Base-by-base conservation (phyloP, 108 stramenopile species). In the Cyclotella baltica region DNA sequence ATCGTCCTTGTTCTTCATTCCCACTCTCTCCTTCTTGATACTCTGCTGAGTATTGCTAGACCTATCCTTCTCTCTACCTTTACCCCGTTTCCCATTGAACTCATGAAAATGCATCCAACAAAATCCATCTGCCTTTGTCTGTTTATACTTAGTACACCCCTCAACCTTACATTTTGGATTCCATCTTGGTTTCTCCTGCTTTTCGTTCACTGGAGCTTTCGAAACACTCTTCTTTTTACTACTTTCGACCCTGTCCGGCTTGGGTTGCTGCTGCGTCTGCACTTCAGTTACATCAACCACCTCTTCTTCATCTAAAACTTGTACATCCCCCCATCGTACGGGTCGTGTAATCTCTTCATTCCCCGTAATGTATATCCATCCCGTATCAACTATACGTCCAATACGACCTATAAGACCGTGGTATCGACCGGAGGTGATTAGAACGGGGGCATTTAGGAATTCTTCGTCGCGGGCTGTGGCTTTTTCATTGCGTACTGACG, bases 341-440 rank as follows among this genome's bases (percentile, higher is more conserved):
- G 75, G 57, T 47, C 65, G 36, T 19, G 20, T 23, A 27, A 76
- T 68, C 31, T 27, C 19, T 3, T 57, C 57, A 77, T 70, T 77
- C 18, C 63, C 69, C 10, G 46, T 53, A 9, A 77, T 33, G 38
- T 69, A 70, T 40, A 68, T 62, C 57, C 67, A 57, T 11, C 76
- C 76, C 25, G 40, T 31, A 29, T 46, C 35, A 0, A 62, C 46
- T 33, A 62, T 62, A 16, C 61, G 40, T n/a, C 15, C 57, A 20
- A 73, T 50, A 22, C 35, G 19, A 29, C 72, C 72, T 1, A n/a
- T 51, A 0, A 50, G 61, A 3, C 40, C 57, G 30, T 27, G 0
- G 30, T 47, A 50, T 56, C 50, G n/a, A 36, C 50, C 55, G 55
- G 69, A 65, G 43, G 27, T 65, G 23, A 65, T 47, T 9, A 2